Conservation (phyloP, 768 basidiomycete species). For the Suillus plorans region DNA sequence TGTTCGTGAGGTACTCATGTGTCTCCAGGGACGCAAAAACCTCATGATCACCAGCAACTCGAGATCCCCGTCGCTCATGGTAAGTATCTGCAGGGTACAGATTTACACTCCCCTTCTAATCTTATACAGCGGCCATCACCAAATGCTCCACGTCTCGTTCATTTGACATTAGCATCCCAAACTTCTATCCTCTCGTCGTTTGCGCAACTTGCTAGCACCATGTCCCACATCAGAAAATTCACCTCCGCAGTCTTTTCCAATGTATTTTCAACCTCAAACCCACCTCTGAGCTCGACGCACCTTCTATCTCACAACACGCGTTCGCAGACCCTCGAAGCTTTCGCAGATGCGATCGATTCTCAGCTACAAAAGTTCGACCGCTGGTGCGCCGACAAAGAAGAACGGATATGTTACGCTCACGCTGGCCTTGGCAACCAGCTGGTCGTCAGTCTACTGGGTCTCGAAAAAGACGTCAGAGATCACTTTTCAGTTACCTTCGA, state of each 20-base stretch:
- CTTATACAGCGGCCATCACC: slow-evolving; percentile 40
- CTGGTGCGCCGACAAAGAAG: slow-evolving; percentile 74
- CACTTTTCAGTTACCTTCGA: slow-evolving; percentile 58
- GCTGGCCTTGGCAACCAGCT: slow-evolving; percentile 42
- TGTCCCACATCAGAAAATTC: slow-evolving; percentile 66
- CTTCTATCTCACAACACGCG: slow-evolving; percentile 24
- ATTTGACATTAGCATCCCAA: slow-evolving; percentile 67
- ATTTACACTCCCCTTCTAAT: background rate
- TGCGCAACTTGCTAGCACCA: slow-evolving; percentile 55
- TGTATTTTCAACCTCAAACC: slow-evolving; percentile 16
- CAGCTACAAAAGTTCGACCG: slow-evolving; percentile 57
- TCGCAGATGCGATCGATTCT: slow-evolving; percentile 68
- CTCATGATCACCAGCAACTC: slow-evolving; percentile 44
- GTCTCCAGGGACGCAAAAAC: slow-evolving; percentile 70
- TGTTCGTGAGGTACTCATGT: slow-evolving; percentile 75
- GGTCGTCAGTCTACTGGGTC: slow-evolving; percentile 64
- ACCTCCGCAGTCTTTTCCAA: slow-evolving; percentile 46
- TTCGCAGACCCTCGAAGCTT: slow-evolving; percentile 76
- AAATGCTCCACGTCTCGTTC: slow-evolving; percentile 59
- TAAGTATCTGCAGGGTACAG: slow-evolving; percentile 11
- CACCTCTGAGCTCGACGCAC: slow-evolving; percentile 19
- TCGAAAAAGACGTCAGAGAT: slow-evolving; percentile 59
- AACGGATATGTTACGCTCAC: slow-evolving; percentile 60
- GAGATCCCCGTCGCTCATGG: slow-evolving; percentile 35
- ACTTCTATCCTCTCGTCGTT: slow-evolving; percentile 62